Base-by-base conservation (phyloP, 176 grass and related monocot species). In the Puccinellia tenuiflora region DNA sequence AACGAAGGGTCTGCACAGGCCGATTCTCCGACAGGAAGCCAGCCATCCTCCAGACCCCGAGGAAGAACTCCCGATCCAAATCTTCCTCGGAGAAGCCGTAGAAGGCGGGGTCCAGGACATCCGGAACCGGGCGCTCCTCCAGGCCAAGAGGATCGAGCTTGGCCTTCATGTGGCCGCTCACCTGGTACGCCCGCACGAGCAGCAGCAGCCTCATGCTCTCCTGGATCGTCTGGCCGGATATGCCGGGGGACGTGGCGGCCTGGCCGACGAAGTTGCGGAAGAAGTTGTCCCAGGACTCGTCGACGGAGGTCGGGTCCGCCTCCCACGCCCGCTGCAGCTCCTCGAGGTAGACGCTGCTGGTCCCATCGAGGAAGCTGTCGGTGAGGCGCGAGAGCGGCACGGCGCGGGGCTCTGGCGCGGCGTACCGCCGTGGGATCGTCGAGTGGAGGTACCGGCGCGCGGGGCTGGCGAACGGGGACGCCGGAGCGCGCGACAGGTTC, bases 231-330 rank as follows among this genome's bases (percentile, higher is more conserved):
- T 96, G 93, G 1, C 93, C 93, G 0, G 93, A 96, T 66, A 93
- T 85, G 24, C 93, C 88, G 0, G 90, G 90, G 0, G 93, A 92
- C 0, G 88, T 77, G 6, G 90, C 70, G 0, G 90, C 93, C 84
- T 96, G 90, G 11, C 93, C 93, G 4, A 96, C 93, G 24, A 96
- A 93, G 65, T 96, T 96, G 45, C 86, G 78, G 88, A 96, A 96
- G 88, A 96, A 96, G 85, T 96, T 93, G 80, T 93, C 93, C 93
- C 93, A 96, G 0, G 93, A 96, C 82, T 96, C 91, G 22, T 96
- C 91, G 11, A 96, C 93, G 6, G 90, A 91, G 72, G 43, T 67
- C 9, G 93, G 93, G 66, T 96, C 88, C 0, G 86, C 86, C 75
- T 93, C 93, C 93, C 93, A 96, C 0, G 91, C 93, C 6, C 93